Evolutionary conservation across 805 yeast genomes (phyloP).

Genomic region (Metschnikowia vanudenii): DNA sequence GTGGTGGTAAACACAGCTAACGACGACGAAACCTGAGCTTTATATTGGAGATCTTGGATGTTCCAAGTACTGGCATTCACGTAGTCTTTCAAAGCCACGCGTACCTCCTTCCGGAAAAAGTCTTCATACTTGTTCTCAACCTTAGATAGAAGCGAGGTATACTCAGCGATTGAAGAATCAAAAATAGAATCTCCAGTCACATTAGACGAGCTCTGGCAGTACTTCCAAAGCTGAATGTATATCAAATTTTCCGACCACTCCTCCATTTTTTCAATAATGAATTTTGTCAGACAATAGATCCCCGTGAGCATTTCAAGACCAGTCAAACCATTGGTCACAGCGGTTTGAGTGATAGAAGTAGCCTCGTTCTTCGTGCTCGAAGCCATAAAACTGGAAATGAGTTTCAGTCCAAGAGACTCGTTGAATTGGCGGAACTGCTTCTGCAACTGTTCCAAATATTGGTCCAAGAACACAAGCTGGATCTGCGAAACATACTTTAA

Average conservation of each 20-base stretch:
- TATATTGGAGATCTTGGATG: constrained; percentile 9
- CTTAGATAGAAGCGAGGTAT: constrained; percentile 21
- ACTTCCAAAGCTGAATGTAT: constrained; percentile 41
- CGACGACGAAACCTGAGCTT: constrained; percentile 19
- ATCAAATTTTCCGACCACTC: constrained; percentile 40
- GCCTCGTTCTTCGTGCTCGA: constrained; percentile 11
- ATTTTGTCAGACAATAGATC: constrained; percentile 36
- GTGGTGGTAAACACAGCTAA: constrained; percentile 24
- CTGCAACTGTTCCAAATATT: constrained; percentile 37
- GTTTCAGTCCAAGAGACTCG: constrained; percentile 33
- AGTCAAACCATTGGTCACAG: constrained; percentile 62
- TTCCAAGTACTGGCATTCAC: constrained; percentile 40
- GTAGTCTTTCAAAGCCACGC: constrained; percentile 32
- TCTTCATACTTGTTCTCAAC: constrained; percentile 25
- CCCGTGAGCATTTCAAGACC: constrained; percentile 31
- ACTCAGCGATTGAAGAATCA: constrained; percentile 26
- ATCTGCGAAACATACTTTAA: constrained; percentile 53
- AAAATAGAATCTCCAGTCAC: constrained; percentile 30
- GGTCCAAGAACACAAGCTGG: constrained; percentile 56
- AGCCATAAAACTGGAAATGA: constrained; percentile 35
- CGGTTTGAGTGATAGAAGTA: constrained; percentile 84
- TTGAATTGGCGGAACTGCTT: constrained; percentile 44
- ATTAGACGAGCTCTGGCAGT: constrained; percentile 23
- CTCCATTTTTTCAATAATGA: constrained; percentile 28
- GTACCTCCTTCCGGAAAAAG: constrained; percentile 35